Evolutionary conservation across 2,329 filamentous ascomycete genomes (phyloP).

Genomic region (Penicillium crustosum): DNA sequence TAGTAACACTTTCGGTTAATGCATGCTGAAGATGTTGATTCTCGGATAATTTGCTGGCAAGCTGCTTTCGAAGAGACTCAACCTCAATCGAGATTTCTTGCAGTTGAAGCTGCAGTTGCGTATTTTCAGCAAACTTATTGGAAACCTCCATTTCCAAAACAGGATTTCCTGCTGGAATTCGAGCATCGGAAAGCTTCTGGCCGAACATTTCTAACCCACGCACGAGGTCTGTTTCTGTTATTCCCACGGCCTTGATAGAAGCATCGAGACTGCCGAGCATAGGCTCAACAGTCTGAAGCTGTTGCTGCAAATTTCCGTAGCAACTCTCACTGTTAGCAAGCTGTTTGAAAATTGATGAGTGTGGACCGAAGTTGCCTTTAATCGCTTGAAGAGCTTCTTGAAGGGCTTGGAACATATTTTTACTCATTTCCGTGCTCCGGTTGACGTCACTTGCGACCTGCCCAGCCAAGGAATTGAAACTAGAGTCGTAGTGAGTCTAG

Average conservation of each 20-base stretch:
- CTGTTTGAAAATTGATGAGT: constrained; percentile 22
- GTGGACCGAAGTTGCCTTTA: constrained; percentile 17
- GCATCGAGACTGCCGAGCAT: constrained; percentile 19
- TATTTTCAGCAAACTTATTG: constrained; percentile 23
- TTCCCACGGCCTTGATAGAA: constrained; percentile 24
- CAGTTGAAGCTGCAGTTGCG: constrained; percentile 28
- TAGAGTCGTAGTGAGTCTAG: constrained; percentile 9
- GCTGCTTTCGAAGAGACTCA: constrained; percentile 14
- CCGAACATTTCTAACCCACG: constrained; percentile 29
- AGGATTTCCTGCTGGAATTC: constrained; percentile 20
- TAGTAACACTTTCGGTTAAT: constrained; percentile 21
- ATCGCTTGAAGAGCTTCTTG: constrained; percentile 26
- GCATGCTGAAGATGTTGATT: constrained; percentile 19
- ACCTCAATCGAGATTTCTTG: constrained; percentile 23
- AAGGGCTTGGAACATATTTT: constrained; percentile 13
- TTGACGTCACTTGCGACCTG: constrained; percentile 20
- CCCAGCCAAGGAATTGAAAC: constrained; percentile 23
- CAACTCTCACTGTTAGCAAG: constrained; percentile 22
- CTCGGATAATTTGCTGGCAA: constrained; percentile 23
- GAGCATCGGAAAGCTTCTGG: constrained; percentile 21
- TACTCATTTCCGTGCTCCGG: constrained; percentile 16
- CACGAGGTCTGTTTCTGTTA: constrained; percentile 28
- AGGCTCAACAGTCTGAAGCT: constrained; percentile 21
- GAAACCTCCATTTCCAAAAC: constrained; percentile 26
- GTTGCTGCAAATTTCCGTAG: constrained; percentile 21